These are phyloP conservation scores for Euclidium syriacum DNA, from an alignment of 345 rosid species.

Conservation along the genomic window DNA sequence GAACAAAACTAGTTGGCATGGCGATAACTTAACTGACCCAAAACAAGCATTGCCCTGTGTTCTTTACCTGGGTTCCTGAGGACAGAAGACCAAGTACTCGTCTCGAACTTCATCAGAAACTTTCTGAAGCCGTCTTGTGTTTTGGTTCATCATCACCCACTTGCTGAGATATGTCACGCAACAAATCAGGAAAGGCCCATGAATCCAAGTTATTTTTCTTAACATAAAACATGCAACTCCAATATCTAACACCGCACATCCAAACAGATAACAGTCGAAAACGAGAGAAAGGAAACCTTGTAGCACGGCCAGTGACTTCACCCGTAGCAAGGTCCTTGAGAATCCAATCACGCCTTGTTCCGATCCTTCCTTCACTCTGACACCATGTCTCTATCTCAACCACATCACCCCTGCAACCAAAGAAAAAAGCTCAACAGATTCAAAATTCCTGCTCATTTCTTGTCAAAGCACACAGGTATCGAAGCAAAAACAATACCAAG, in stretches of 20 bases:
- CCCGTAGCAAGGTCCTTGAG: constrained; percentile 65
- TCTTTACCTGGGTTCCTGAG: constrained; percentile 63
- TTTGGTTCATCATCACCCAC: constrained; percentile 99
- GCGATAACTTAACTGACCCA: neutral
- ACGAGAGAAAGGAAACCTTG: constrained; percentile 40
- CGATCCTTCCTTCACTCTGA: constrained; percentile 89
- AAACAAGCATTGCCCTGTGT: neutral
- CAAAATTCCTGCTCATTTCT: neutral
- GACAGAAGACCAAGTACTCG: constrained; percentile 72
- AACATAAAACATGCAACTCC: neutral
- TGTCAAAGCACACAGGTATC: neutral
- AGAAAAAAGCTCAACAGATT: neutral
- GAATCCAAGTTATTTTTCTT: neutral
- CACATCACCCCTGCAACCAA: constrained; percentile 75
- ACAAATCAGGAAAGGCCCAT: neutral
- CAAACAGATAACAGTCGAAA: neutral
- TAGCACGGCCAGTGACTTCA: constrained; percentile 89
- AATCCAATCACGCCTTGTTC: constrained; percentile 94
- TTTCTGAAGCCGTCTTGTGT: constrained; percentile 92
- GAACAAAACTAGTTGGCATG: neutral
- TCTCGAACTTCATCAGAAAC: constrained; percentile 82
- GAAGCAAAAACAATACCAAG: constrained; percentile 49
- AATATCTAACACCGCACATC: neutral
- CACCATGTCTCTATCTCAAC: constrained; percentile 97
- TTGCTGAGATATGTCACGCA: constrained; percentile 48